A percentile compares a stretch with the other conserved stretches of the same genome.
These are phyloP conservation scores for Fusarium avenaceum DNA, from an alignment of 2,329 filamentous ascomycete genomes.

Conservation along the genomic window DNA sequence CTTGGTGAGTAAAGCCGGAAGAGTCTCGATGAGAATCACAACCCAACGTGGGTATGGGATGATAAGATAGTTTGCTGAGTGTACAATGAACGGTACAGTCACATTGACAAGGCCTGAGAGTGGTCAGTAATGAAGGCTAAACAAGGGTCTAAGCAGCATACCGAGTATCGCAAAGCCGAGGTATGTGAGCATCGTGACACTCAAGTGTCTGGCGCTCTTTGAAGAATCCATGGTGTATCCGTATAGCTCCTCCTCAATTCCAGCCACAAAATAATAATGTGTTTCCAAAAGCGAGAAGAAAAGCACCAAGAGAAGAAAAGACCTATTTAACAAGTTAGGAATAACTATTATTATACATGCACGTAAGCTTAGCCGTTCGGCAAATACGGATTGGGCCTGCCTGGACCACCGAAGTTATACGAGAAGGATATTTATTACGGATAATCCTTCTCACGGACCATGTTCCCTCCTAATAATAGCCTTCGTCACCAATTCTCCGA, in stretches of 20 bases:
- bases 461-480: neutral
- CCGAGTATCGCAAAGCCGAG: conserved; percentile 48
- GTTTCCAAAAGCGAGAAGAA: neutral
- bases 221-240: conserved; percentile 8
- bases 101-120: conserved; percentile 50
- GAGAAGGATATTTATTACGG: neutral
- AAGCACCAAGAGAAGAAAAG: neutral
- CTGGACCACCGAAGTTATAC: neutral
- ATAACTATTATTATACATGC: neutral
- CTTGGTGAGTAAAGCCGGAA: conserved; percentile 51
- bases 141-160: conserved; percentile 14
- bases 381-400: neutral
- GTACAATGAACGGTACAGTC: conserved; percentile 50
- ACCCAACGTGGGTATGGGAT: conserved; percentile 52
- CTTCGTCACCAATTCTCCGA: neutral
- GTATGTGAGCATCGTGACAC: conserved; percentile 41
- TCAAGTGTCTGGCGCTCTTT: conserved; percentile 14
- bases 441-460: neutral
- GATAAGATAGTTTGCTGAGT: conserved; percentile 54
- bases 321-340: neutral
- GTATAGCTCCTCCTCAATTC: neutral
- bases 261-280: neutral
- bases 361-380: neutral
- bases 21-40: conserved; percentile 52
- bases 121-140: conserved; percentile 8